phyloP scores from a whole-genome alignment of 306 rosid species.

The Inga laurina region DNA sequence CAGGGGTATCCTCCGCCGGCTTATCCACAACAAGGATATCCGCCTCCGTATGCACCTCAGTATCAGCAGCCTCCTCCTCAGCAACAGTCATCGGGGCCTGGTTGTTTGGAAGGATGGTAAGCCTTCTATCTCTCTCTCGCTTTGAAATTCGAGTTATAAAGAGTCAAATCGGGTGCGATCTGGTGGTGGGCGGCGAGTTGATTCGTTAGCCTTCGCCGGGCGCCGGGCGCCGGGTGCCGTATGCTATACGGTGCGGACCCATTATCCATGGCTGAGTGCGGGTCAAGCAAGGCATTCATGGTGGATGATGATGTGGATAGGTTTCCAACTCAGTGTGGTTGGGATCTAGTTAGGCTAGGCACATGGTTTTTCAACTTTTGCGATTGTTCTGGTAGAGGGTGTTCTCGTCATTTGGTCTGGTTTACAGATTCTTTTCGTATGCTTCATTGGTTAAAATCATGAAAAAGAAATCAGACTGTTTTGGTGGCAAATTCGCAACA shows the following conservation, averaged over 20 bases:
- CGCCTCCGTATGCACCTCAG: conserved; percentile 74
- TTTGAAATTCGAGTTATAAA: neutral
- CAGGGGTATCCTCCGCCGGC: conserved; percentile 73
- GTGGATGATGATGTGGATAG: conserved; percentile 15
- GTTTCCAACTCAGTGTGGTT: neutral
- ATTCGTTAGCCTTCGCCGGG: conserved; percentile 16
- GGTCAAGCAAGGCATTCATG: neutral
- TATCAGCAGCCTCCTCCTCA: conserved; percentile 83
- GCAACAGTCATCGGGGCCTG: conserved; percentile 33
- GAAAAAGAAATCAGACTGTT: neutral
- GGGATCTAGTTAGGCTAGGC: neutral
- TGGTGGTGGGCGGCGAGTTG: conserved; percentile 13
- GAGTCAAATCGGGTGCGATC: conserved; percentile 45
- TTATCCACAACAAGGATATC: conserved; percentile 72
- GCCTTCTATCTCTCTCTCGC: neutral
- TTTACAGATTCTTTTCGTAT: neutral
- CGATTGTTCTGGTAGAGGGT: neutral
- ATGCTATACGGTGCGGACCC: neutral
- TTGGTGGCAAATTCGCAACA: neutral
- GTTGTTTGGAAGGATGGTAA: conserved; percentile 85
- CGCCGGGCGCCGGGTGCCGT: conserved; percentile 5
- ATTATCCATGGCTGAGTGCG: neutral
- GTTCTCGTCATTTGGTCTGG: neutral
- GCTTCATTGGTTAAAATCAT: neutral
- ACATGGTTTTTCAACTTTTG: neutral